Percentiles rank a stretch among this genome's conserved stretches.
Conservation (phyloP, 1,284 basidiomycete genomes). For the Puccinia polysora region DNA sequence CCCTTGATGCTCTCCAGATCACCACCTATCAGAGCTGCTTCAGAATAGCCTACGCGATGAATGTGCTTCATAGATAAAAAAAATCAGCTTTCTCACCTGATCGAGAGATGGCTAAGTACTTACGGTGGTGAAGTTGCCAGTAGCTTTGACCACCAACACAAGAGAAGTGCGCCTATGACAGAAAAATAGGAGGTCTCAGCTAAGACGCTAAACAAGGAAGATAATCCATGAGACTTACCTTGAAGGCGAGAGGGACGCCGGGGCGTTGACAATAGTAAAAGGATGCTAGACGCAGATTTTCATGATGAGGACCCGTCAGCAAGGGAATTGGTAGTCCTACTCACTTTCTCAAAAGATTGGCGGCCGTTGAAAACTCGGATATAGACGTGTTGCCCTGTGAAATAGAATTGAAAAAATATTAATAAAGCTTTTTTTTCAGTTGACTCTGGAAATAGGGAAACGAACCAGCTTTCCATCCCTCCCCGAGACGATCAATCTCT, state of each 20-base stretch:
- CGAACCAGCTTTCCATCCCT: slow-evolving; percentile 32
- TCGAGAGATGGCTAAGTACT: background rate
- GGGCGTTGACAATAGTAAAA: slow-evolving; percentile 31
- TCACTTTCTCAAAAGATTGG: slow-evolving; percentile 25
- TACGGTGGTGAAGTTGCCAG: slow-evolving; percentile 28
- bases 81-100: background rate
- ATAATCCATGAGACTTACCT: slow-evolving; percentile 8
- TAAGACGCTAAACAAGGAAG: too few relatives aligned
- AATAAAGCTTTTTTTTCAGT: background rate
- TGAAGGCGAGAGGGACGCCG: slow-evolving; percentile 6
- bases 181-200: too few relatives aligned
- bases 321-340: background rate
- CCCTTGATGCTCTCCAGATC: background rate
- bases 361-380: slow-evolving; percentile 21
- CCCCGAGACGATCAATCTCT: slow-evolving; percentile 21
- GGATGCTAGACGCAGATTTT: slow-evolving; percentile 14
- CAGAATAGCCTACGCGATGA: slow-evolving; percentile 8
- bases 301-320: background rate
- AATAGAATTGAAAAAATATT: slow-evolving; percentile 1
- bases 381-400: slow-evolving; percentile 26
- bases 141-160: slow-evolving; percentile 3
- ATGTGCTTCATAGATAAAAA: background rate
- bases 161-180: background rate
- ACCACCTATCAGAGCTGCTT: slow-evolving; percentile 3
- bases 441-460: background rate